Evolutionary conservation across 257 asterid species (phyloP), one percentile per base, ranked within the genome.

Genomic region (Capsicum pubescens): DNA sequence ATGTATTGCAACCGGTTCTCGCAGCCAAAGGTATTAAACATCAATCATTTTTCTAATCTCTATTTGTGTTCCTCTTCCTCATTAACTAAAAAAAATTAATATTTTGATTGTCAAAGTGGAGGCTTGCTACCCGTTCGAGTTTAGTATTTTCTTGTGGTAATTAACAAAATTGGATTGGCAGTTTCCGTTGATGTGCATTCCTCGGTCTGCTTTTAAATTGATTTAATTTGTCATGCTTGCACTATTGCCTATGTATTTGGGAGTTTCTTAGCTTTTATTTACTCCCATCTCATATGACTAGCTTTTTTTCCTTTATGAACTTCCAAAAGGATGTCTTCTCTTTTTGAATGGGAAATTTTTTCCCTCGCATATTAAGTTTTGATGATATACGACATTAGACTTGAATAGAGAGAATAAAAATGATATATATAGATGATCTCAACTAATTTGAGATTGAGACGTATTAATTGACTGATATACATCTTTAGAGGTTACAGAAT

Each of bases 1-100:
- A 86, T 94, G 99, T 87, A 77, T 95, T 81, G 97, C 99, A 44
- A 89, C 95, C 42, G 97, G 97, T 84, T 86, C 91, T 26, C 91
- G 92, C 84, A 70, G 84, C 8, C 91, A 95, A 85, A 92, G 99
- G 99, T 95, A 84, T 71, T 70, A 64, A 76, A 35, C 32, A 68
- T 9, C 70, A 21, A 56, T 46, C 15, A 13, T 64, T 64, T 32
- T 64, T 26, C 71, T 64, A 5, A 64, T 64, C 14, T 83, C 60
- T 9, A 19, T 54, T 61, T 57, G 80, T 64, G 16, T 67, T 48
- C 80, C 16, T 48, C 67, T 48, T 82, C 76, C 55, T 46, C 48
- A 35, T 60, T 26, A 7, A 52, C 59, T n/a, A 3, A 21, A 63
- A 7, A 63, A 0, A 19, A 21, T 35, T 71, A 71, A 13, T 44